Base-by-base conservation (phyloP, 257 asterid species). In the Gentiana macrophylla region DNA sequence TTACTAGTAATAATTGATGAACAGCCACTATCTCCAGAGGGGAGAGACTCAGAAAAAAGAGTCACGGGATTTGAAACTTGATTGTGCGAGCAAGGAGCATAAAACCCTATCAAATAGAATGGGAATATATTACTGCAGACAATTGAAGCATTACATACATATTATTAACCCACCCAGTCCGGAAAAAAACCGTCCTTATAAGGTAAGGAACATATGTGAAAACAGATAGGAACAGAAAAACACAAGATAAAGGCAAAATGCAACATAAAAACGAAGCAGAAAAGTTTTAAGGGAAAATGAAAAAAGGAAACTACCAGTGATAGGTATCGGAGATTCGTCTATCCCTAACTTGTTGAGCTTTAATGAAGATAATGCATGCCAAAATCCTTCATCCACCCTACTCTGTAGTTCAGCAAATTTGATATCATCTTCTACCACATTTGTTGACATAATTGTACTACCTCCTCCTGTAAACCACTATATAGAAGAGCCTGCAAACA, bases 311-410 rank as follows among this genome's bases (percentile, higher is more conserved):
- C 46, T 61, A 87, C 98, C 98, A 60, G 90, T 79, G 62, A 91
- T 70, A 6, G 98, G 85, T 61, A 87, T 70, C 7, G 98, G 94
- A 57, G 96, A 79, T 32, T 91, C 98, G 51, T 91, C 96, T 54
- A 87, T 82, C 52, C 98, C 95, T 34, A 87, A 76, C 77, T 83
- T 77, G 81, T 91, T 87, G 72, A 91, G 98, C 80, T 91, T 91
- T 73, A 91, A 73, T 4, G 96, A 84, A 54, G 96, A 87, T 53
- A 91, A 77, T 63, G 75, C 74, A 64, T 79, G 96, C 98, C 98
- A 91, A 57, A 87, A 91, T 0, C 96, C 95, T 75, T 83, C 98
- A 55, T 91, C 98, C 53, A 83, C 87, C 32, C 70, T 65, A 76
- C 98, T 91, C 61, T 82, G 92, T 32, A 91, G 78, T 0, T 87